Evolutionary conservation across 106 monocot species (phyloP).

Genomic region (Narthecium ossifragum): DNA sequence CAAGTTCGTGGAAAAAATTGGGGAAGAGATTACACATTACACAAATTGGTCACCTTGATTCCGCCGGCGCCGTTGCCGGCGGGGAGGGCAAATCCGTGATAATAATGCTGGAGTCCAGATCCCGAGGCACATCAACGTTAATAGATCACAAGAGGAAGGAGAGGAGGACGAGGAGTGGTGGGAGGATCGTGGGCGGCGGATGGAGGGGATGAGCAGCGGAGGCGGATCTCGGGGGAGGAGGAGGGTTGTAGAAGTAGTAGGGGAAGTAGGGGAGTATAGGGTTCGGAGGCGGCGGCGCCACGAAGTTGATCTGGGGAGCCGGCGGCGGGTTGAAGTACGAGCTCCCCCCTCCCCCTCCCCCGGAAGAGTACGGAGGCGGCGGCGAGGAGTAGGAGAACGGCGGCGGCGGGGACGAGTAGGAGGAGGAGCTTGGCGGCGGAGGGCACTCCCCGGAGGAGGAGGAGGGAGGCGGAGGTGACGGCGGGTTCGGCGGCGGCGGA

Average conservation of each 20-base stretch:
- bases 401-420: slow-evolving; percentile 12
- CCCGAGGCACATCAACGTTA: no score
- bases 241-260: slow-evolving; percentile 54
- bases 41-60: no score
- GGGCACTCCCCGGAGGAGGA: slow-evolving; percentile 17
- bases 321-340: slow-evolving; percentile 4
- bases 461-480: slow-evolving; percentile 1
- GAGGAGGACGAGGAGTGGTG: neutral
- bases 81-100: no score
- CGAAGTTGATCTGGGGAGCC: neutral
- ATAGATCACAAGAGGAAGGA: slow-evolving; percentile 1
- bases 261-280: slow-evolving; percentile 67
- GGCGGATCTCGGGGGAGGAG: slow-evolving; percentile 23
- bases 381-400: slow-evolving; percentile 20
- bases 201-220: slow-evolving; percentile 7
- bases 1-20: no score
- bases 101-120: no score
- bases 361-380: slow-evolving; percentile 21
- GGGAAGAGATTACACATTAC: no score
- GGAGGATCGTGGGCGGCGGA: neutral
- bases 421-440: slow-evolving; percentile 17
- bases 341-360: slow-evolving; percentile 1
- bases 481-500: slow-evolving; percentile 47
- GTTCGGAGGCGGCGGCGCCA: slow-evolving; percentile 53
- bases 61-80: no score